phyloP scores from a whole-genome alignment of 495 filamentous ascomycete genomes.

The Oidiodendron maius region DNA sequence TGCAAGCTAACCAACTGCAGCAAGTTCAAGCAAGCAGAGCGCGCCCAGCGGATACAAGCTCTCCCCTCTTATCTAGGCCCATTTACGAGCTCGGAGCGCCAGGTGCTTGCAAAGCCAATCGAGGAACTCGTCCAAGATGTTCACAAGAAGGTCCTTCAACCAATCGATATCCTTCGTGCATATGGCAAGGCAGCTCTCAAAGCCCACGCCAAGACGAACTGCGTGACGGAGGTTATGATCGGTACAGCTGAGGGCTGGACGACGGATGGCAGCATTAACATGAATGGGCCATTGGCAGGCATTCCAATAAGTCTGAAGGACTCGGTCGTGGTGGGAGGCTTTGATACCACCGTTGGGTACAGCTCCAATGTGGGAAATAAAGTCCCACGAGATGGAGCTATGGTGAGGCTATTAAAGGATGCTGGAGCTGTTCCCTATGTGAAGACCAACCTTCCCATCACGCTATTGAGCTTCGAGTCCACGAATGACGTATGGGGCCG shows the following conservation, averaged over 20 bases:
- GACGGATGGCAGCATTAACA: conserved; percentile 52
- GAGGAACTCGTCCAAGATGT: conserved; percentile 72
- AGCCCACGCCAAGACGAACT: conserved; percentile 86
- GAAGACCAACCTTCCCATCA: conserved; percentile 92
- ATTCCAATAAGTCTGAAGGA: conserved; percentile 90
- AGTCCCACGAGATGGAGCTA: conserved; percentile 58
- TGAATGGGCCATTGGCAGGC: conserved; percentile 80
- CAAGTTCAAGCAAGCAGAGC: conserved; percentile 72
- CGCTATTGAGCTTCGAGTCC: conserved; percentile 86
- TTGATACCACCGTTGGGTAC: conserved; percentile 83
- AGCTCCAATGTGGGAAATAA: conserved; percentile 65
- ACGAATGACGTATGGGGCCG: conserved; percentile 87
- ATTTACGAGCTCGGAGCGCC: conserved; percentile 53
- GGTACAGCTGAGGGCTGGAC: conserved; percentile 76
- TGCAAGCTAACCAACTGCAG: conserved; percentile 37
- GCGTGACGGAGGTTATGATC: conserved; percentile 84
- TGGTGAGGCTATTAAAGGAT: conserved; percentile 77
- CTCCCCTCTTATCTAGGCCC: conserved; percentile 61
- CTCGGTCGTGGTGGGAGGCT: conserved; percentile 76
- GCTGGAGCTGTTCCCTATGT: conserved; percentile 95
- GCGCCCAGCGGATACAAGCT: conserved; percentile 57
- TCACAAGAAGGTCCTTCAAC: conserved; percentile 55
- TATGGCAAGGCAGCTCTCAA: conserved; percentile 85
- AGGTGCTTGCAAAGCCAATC: conserved; percentile 68
- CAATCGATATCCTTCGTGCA: conserved; percentile 73